phyloP scores from a whole-genome alignment of 2,329 filamentous ascomycete species.

The Hymenoscyphus fraxineus region DNA sequence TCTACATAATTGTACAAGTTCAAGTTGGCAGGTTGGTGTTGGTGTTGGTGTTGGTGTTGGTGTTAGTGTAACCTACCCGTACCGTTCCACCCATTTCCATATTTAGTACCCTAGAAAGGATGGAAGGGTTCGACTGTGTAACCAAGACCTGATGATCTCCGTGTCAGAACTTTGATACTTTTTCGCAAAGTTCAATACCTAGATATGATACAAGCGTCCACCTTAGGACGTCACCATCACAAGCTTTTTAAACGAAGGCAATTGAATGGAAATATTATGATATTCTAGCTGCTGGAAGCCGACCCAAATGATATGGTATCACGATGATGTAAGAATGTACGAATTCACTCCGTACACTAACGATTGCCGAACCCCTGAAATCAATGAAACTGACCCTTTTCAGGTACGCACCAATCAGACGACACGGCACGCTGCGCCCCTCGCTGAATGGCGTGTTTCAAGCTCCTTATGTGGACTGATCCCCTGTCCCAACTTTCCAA shows the following conservation, averaged over 20 bases:
- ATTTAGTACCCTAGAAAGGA: background rate
- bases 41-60: no score
- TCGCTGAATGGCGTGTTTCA: background rate
- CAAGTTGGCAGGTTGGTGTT: no score
- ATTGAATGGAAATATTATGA: background rate
- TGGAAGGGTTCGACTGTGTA: background rate
- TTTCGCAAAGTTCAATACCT: background rate
- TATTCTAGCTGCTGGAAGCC: background rate
- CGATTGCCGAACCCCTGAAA: constrained; percentile 1
- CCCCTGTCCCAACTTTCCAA: background rate
- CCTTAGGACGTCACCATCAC: background rate
- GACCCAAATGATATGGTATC: background rate
- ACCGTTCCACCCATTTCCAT: background rate
- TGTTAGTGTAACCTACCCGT: no score
- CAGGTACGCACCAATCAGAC: no score
- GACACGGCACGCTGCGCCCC: no score
- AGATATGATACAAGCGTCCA: background rate
- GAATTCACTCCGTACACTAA: background rate
- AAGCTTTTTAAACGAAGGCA: background rate
- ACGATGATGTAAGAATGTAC: background rate
- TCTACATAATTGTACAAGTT: no score
- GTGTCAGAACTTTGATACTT: background rate
- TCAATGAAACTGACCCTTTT: background rate
- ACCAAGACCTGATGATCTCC: background rate
- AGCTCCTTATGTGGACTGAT: background rate